These are phyloP conservation scores for Phytophthora lateralis DNA, from an alignment of 352 stramenopile genomes.

Conservation along the genomic window DNA sequence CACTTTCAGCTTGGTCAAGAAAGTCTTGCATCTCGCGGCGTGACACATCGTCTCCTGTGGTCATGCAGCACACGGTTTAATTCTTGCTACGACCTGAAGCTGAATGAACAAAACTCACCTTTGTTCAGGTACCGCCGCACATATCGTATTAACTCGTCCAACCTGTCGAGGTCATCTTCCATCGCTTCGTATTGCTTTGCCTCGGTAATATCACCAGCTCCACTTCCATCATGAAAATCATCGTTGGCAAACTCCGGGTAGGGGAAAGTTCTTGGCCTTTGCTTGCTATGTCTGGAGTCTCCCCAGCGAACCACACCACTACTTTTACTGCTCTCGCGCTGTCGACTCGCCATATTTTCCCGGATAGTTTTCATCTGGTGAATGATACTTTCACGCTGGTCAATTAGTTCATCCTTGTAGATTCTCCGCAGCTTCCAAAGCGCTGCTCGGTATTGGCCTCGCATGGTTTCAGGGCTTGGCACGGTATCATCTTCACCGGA, in stretches of 20 bases:
- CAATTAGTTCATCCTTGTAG: constrained; percentile 58
- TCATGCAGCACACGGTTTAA: not conserved
- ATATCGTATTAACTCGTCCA: constrained; percentile 57
- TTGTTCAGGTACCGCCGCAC: constrained; percentile 47
- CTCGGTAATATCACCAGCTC: not conserved
- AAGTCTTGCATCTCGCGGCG: constrained; percentile 57
- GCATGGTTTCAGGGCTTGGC: constrained; percentile 21
- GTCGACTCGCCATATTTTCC: constrained; percentile 25
- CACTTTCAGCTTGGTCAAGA: constrained; percentile 29
- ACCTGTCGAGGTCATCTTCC: constrained; percentile 57
- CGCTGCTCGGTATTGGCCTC: constrained; percentile 41
- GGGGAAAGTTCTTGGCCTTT: no score
- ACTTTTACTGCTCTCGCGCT: constrained; percentile 19
- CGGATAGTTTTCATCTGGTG: constrained; percentile 37
- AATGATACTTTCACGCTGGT: constrained; percentile 51
- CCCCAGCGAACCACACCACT: not conserved
- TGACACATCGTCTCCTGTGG: constrained; percentile 40
- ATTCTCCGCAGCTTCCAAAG: constrained; percentile 70
- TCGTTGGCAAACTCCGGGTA: constrained; percentile 23
- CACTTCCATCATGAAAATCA: constrained; percentile 11
- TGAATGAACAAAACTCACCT: constrained; percentile 34
- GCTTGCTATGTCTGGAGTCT: constrained; percentile 1
- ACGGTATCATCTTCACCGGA: not conserved
- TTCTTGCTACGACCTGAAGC: not conserved
- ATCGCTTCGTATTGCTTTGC: constrained; percentile 50